Base-by-base conservation (phyloP, 345 rosid genomes). In the Gynandropsis gynandra region DNA sequence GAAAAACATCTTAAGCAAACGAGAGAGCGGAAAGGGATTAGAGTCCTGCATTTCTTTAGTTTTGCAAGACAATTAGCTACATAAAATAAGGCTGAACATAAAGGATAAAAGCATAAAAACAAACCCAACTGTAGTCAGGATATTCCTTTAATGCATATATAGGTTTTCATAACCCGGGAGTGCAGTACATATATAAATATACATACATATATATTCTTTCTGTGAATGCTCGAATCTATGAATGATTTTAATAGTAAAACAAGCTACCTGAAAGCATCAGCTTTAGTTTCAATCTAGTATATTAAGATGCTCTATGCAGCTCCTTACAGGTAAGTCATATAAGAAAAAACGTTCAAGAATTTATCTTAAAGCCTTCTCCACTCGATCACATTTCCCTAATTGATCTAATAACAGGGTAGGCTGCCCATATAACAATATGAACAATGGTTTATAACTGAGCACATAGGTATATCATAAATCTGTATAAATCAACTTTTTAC, bases 261-360 rank as follows among this genome's bases (percentile, higher is more conserved):
- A 19, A 50, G 50, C 52, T 48, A 47, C 43, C 42, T 51, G 15
- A 19, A 39, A 12, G 36, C 53, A 37, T 42, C 39, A 44, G 38
- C 17, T 57, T 19, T 58, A 45, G 19, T 39, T 45, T 36, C 20
- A 19, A 51, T 38, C 31, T 37, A 38, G 16, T 12, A 37, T 42
- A 9, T 8, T 31, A 20, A 24, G 48, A 24, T 57, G 8, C 36
- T 38, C 38, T 13, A 45, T 9, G 34, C 19, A n/a, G n/a, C 55
- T 45, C 45, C 51, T 62, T 42, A 40, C 29, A 55, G 56, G 50
- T 63, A 10, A 53, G 32, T 24, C 12, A 47, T 52, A 49, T 58
- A 56, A 65, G 16, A 50, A 31, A 39, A 11, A 0, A 14, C 1
- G 44, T 58, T 52, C 63, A 46, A 44, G 55, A 40, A 20, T 15